Percentiles rank a stretch among this genome's conserved stretches.
phyloP scores from a whole-genome alignment of 2,329 filamentous ascomycete genomes.

The Alternaria novae-zelandiae region DNA sequence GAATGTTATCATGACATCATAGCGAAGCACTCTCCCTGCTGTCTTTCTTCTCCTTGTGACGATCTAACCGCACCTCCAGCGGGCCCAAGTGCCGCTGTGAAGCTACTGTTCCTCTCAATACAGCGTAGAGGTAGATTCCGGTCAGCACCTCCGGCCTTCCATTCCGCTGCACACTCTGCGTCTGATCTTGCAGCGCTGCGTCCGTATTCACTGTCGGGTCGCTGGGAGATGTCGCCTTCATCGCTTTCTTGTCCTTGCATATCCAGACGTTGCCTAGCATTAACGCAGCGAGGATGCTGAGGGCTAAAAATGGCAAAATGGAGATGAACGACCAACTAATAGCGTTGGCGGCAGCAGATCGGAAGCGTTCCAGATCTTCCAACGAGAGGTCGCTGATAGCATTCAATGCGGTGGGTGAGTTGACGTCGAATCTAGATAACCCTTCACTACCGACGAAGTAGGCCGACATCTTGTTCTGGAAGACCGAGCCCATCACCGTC shows the following conservation, averaged over 20 bases:
- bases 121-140: background rate
- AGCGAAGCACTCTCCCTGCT: background rate
- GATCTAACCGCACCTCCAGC: background rate
- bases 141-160: background rate
- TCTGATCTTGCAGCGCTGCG: background rate
- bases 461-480: slow-evolving; percentile 1
- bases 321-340: slow-evolving; percentile 68
- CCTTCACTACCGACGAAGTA: background rate
- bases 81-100: background rate
- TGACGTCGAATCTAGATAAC: background rate
- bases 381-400: background rate
- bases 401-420: background rate
- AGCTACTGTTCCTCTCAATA: background rate
- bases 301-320: slow-evolving; percentile 62
- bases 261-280: slow-evolving; percentile 56
- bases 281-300: slow-evolving; percentile 49
- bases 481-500: slow-evolving; percentile 1
- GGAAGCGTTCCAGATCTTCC: background rate
- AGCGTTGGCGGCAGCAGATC: slow-evolving; percentile 51
- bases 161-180: background rate
- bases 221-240: background rate
- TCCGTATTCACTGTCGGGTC: background rate
- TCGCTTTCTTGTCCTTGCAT: background rate
- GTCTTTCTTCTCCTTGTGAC: background rate
- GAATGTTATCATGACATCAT: background rate